Evolutionary conservation across 129 eudicot species (phyloP), one percentile per base, ranked within the genome.

Genomic region (Artemisia tridentata): DNA sequence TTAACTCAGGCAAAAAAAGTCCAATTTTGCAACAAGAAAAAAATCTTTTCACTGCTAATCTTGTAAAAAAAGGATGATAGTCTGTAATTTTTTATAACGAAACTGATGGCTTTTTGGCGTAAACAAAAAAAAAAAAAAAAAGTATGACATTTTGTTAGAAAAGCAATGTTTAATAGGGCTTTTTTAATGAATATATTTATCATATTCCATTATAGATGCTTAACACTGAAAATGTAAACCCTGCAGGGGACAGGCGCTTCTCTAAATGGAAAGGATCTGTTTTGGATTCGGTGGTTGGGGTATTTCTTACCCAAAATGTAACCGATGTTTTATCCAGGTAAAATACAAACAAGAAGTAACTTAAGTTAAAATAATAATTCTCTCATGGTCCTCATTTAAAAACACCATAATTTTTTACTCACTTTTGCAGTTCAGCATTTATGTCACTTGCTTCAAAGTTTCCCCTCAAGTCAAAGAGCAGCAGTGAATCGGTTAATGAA

Each of bases 201-300:
- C 11, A 38, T 38, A 38, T 38, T 38, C 45, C 45, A 1, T 38
- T 38, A 38, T 38, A 38, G 45, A 48, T 47, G 43, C 64, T 56
- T 7, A 11, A 55, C 58, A 11, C 67, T 55, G 50, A 72, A 29
- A 67, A 76, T 53, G 52, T 21, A 29, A 59, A 27, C 65, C 69
- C 73, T 71, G 64, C 90, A 95, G 99, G 99, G 54, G 99, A 95
- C 77, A 86, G 99, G n/a, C 97, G 97, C 43, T 95, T 95, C 72
- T 85, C 97, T 63, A 86, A 69, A 59, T 95, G 99, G 99, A 95
- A 95, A 73, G 99, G 99, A 56, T 95, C 99, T 3, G 97, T 95
- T 74, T 75, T 95, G 43, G 99, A 95, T 79, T 95, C 99, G 20
- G 99, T 95, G 49, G 70, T 95, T 80, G 99, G 99, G 41, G 99